phyloP scores from a whole-genome alignment of 2,329 filamentous ascomycete genomes.

The Colletotrichum sp. region DNA sequence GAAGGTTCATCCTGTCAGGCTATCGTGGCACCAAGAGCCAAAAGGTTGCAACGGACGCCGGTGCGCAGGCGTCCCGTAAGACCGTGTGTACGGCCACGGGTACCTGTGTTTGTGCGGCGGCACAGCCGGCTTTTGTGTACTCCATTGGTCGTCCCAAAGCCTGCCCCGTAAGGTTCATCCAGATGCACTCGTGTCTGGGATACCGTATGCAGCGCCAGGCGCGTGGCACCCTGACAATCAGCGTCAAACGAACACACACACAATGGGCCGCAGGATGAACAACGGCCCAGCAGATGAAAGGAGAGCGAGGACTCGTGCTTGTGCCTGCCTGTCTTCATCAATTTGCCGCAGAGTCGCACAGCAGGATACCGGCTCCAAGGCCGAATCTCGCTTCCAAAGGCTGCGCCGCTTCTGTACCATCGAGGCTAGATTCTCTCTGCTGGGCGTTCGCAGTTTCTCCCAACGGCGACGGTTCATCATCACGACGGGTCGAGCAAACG shows the following conservation, averaged over 20 bases:
- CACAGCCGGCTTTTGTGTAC: background rate
- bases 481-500: background rate
- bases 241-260: constrained; percentile 1
- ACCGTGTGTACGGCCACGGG: background rate
- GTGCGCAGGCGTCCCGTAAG: constrained; percentile 7
- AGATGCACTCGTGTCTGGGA: background rate
- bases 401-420: background rate
- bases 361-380: background rate
- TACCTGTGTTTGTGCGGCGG: background rate
- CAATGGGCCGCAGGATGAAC: background rate
- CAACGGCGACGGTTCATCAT: background rate
- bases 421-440: background rate
- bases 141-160: background rate
- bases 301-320: background rate
- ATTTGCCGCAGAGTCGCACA: background rate
- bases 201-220: background rate
- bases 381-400: background rate
- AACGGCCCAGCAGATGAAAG: background rate
- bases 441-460: background rate
- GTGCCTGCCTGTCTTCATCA: background rate
- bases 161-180: background rate
- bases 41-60: constrained; percentile 6
- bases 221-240: constrained; percentile 11
- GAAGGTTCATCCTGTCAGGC: constrained; percentile 18
- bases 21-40: background rate